Conservation (phyloP, 2,329 filamentous ascomycete species). For the Tricladium varicosporioides region DNA sequence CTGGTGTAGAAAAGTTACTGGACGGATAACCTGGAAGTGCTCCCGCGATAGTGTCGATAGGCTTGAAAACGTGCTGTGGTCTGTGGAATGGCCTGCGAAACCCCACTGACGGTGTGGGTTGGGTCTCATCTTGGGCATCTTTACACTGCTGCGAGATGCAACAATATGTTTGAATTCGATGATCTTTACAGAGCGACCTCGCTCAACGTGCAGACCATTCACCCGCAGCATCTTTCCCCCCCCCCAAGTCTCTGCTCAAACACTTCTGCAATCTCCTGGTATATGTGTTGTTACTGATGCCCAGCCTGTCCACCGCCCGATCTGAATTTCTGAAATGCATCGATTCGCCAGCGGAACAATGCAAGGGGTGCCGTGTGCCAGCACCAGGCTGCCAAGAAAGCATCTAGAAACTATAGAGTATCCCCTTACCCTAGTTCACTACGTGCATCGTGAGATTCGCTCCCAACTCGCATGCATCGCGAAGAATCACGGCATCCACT, state of each 20-base stretch:
- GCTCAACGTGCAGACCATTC: too few species aligned
- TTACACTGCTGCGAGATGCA: too few species aligned
- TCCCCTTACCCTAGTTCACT: not conserved
- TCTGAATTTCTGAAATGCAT: not conserved
- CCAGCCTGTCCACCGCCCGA: not conserved
- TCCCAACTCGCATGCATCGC: not conserved
- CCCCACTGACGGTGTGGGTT: too few species aligned
- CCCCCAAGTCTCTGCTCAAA: too few species aligned
- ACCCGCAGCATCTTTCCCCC: too few species aligned
- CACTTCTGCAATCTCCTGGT: too few species aligned
- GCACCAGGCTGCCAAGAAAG: not conserved
- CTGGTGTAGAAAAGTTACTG: slow-evolving; percentile 8
- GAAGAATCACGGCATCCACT: slow-evolving; percentile 7
- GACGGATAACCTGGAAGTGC: slow-evolving; percentile 6
- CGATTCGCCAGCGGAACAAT: not conserved
- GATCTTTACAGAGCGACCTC: too few species aligned
- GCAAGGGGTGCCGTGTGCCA: not conserved
- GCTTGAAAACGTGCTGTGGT: not conserved
- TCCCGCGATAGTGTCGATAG: not conserved
- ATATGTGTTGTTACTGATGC: too few species aligned
- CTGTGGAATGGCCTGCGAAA: too few species aligned
- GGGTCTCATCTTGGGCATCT: too few species aligned
- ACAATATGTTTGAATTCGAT: too few species aligned
- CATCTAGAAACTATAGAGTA: too few species aligned
- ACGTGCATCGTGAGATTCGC: slow-evolving; percentile 1